Percentiles rank a stretch among this genome's conserved stretches.
Evolutionary conservation across 2,329 filamentous ascomycete species (phyloP).

Genomic region (Colletotrichum somersetense): DNA sequence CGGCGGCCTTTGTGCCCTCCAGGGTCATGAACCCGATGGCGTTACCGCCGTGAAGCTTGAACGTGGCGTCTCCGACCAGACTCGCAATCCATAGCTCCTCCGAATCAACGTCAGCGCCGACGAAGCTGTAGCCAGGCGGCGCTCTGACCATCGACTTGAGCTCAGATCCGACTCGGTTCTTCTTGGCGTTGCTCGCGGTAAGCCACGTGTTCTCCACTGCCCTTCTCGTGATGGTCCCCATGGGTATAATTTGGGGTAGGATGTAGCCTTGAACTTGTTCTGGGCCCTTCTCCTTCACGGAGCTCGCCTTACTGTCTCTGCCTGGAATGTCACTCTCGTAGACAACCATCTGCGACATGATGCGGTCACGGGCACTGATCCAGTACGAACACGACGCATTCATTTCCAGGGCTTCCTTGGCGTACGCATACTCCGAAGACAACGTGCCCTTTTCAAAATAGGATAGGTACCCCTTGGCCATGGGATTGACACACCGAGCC

Average conservation of each 20-base stretch:
- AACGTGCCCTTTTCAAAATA: conserved; percentile 93
- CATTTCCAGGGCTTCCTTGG: conserved; percentile 97
- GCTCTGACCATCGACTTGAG: conserved; percentile 97
- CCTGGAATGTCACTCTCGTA: conserved; percentile 75
- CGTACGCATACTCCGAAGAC: conserved; percentile 88
- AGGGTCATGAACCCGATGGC: conserved; percentile 99
- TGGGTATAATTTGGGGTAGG: conserved; percentile 93
- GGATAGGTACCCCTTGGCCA: conserved; percentile 89
- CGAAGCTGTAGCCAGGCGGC: conserved; percentile 90
- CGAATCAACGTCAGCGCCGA: conserved; percentile 97
- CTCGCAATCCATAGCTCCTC: conserved; percentile 99
- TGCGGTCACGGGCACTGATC: conserved; percentile 95
- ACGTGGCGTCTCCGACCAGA: conserved; percentile 92
- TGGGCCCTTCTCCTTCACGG: conserved; percentile 41
- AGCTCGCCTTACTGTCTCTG: conserved; percentile 21
- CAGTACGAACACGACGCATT: conserved; percentile 99
- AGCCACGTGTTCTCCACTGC: conserved; percentile 99
- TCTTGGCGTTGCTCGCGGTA: conserved; percentile 96
- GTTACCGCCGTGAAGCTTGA: conserved; percentile 94
- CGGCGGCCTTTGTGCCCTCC: conserved; percentile 93
- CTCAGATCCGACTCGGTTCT: conserved; percentile 95
- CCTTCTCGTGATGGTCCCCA: conserved; percentile 95
- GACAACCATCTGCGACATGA: conserved; percentile 95
- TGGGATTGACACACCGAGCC: conserved; percentile 85
- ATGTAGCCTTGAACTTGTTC: conserved; percentile 77